Conservation (phyloP, 768 basidiomycete species). For the Candolleomyces efflorescens region DNA sequence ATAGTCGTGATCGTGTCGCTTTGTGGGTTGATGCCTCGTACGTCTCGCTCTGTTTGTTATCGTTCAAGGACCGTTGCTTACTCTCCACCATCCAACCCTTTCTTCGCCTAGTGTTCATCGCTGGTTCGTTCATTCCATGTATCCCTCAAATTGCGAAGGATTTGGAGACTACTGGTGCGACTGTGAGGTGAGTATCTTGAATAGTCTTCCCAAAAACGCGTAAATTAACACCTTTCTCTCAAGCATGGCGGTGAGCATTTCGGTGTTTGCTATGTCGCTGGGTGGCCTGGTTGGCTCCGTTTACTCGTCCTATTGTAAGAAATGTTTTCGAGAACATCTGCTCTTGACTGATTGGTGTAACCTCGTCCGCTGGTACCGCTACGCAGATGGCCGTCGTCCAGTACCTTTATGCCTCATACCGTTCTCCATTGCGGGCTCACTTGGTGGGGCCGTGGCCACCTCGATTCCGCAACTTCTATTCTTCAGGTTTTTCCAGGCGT, state of each 20-base stretch:
- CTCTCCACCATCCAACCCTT: background rate
- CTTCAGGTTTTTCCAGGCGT: constrained; percentile 62
- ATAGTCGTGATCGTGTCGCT: constrained; percentile 58
- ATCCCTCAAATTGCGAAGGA: constrained; percentile 71
- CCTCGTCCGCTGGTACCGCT: too few relatives aligned
- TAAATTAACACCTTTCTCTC: background rate
- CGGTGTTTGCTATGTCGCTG: constrained; percentile 26
- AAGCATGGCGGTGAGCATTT: constrained; percentile 33
- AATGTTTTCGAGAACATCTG: background rate
- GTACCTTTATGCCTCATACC: constrained; percentile 60
- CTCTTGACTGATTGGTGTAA: background rate
- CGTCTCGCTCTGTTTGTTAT: constrained; percentile 5
- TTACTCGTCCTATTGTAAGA: constrained; percentile 36
- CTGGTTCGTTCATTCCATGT: constrained; percentile 65
- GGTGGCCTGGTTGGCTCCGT: constrained; percentile 29
- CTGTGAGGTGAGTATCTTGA: constrained; percentile 46
- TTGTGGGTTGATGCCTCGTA: constrained; percentile 62
- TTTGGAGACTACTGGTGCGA: constrained; percentile 47
- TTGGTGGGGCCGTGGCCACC: constrained; percentile 50
- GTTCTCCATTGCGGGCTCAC: constrained; percentile 51
- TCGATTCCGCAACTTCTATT: constrained; percentile 46
- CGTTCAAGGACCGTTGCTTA: background rate
- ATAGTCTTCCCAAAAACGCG: background rate
- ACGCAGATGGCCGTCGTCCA: constrained; percentile 66
- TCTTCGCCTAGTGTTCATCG: constrained; percentile 52